Percentiles rank a stretch among this genome's conserved stretches.
These are phyloP conservation scores for Fusarium pseudoanthophilum DNA, from an alignment of 2,329 filamentous ascomycete species.

Conservation along the genomic window DNA sequence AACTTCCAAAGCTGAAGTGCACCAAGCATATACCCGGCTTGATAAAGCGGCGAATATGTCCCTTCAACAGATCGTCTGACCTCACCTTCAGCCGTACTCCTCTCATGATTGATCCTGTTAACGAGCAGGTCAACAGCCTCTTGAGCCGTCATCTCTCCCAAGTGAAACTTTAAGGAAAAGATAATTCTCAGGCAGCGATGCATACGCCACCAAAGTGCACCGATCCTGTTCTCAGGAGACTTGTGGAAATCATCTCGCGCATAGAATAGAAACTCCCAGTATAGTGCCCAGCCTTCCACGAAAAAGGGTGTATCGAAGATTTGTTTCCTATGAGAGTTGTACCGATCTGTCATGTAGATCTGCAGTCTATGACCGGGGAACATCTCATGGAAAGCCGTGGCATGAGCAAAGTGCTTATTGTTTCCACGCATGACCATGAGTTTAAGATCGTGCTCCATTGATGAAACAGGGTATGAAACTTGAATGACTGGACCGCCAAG, in stretches of 20 bases:
- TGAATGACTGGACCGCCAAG: constrained; percentile 23
- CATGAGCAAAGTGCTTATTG: constrained; percentile 26
- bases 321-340: constrained; percentile 25
- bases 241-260: constrained; percentile 23
- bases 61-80: constrained; percentile 29
- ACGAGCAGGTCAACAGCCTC: constrained; percentile 26
- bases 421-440: constrained; percentile 36
- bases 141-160: constrained; percentile 33
- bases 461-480: constrained; percentile 23
- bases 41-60: constrained; percentile 27
- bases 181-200: constrained; percentile 27
- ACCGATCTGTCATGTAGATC: constrained; percentile 32
- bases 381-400: constrained; percentile 30
- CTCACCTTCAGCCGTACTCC: constrained; percentile 31
- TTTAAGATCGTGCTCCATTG: constrained; percentile 29
- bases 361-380: constrained; percentile 24
- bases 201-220: constrained; percentile 35
- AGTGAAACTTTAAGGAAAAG: constrained; percentile 22
- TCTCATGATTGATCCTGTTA: constrained; percentile 14
- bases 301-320: constrained; percentile 32
- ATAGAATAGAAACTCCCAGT: constrained; percentile 37
- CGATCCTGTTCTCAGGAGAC: constrained; percentile 24
- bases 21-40: constrained; percentile 31
- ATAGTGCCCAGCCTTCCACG: constrained; percentile 31
- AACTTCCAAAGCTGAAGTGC: constrained; percentile 30